Conservation (phyloP, 208 protist species). For the Leishmania turanica region DNA sequence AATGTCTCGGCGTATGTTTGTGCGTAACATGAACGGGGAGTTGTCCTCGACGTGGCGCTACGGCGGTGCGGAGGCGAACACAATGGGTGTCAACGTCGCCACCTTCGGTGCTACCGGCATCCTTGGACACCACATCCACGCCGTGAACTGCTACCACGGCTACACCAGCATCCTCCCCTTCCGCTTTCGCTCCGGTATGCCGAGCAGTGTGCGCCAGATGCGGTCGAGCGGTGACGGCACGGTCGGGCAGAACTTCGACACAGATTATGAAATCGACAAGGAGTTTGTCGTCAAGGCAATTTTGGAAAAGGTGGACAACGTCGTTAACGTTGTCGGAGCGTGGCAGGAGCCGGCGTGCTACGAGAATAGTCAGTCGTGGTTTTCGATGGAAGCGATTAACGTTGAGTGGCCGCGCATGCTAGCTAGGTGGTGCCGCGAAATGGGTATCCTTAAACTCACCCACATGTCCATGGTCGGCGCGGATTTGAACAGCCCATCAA, state of each 20-base stretch:
- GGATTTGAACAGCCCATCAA: constrained; percentile 85
- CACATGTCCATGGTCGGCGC: constrained; percentile 92
- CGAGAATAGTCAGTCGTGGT: constrained; percentile 92
- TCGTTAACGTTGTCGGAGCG: constrained; percentile 78
- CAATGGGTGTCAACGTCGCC: constrained; percentile 85
- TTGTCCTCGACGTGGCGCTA: constrained; percentile 83
- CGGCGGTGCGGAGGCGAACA: constrained; percentile 73
- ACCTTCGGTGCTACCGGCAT: constrained; percentile 88
- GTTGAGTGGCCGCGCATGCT: constrained; percentile 93
- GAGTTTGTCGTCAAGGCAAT: constrained; percentile 92
- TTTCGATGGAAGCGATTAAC: constrained; percentile 91
- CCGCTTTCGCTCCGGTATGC: constrained; percentile 81
- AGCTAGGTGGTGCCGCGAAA: constrained; percentile 85
- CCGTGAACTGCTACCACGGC: constrained; percentile 74
- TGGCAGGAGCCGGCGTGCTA: constrained; percentile 90
- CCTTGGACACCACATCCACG: constrained; percentile 78
- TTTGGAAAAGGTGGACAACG: constrained; percentile 85
- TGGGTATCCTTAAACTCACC: constrained; percentile 84
- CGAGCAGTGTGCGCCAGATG: constrained; percentile 74
- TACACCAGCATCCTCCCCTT: constrained; percentile 90
- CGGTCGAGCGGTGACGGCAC: constrained; percentile 83
- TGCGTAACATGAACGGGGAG: constrained; percentile 88
- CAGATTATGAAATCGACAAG: constrained; percentile 92
- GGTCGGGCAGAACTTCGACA: constrained; percentile 88
- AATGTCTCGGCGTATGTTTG: constrained; percentile 90